Conservation (phyloP, 176 grass and related monocot species). For the barley (Hordeum vulgare) region MorexV3_pseudomolecules_assembly NC_058522.1:91135713-91136212, state of each 20-base stretch:
- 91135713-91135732: conserved; percentile 41
- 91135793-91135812: not conserved
- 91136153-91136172: too few relatives aligned
- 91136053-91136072: not conserved
- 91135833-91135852: not conserved
- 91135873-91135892: not conserved
- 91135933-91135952: not conserved
- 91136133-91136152: not conserved
- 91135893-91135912: not conserved
- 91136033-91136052: not conserved
- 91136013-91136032: not conserved
- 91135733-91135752: not conserved
- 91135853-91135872: not conserved
- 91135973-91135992: not conserved
- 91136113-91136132: not conserved
- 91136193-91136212: not conserved
- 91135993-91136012: conserved; percentile 3
- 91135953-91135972: not conserved
- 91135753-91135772: not conserved
- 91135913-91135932: not conserved
- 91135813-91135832: not conserved
- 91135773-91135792: not conserved
- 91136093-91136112: not conserved
- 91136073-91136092: not conserved
- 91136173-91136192: not conserved